These are phyloP conservation scores for Aspergillus bombycis DNA, from an alignment of 2,329 filamentous ascomycete species.

Conservation along the genomic window DNA sequence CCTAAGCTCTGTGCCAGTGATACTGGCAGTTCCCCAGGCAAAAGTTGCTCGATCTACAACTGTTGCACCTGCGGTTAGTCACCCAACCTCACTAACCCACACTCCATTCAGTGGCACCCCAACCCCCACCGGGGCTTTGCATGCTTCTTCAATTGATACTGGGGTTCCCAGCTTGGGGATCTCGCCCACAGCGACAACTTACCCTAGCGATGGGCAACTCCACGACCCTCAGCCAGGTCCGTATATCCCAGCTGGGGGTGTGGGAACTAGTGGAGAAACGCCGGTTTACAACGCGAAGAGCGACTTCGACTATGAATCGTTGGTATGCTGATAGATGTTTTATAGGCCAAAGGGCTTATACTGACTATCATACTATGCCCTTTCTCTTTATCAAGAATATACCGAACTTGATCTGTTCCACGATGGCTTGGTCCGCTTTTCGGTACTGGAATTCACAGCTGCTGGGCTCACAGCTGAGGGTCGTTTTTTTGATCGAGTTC, in stretches of 20 bases:
- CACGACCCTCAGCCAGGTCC: conserved; percentile 70
- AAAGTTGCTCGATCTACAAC: not conserved
- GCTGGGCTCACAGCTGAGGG: conserved; percentile 71
- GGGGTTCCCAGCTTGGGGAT: conserved; percentile 63
- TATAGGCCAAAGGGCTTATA: not conserved
- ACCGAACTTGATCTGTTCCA: conserved; percentile 75
- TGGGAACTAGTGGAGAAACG: conserved; percentile 75
- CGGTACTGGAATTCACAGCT: conserved; percentile 67
- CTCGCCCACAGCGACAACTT: conserved; percentile 65
- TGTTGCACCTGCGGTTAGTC: not conserved
- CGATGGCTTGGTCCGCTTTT: conserved; percentile 65
- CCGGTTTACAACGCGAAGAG: conserved; percentile 77
- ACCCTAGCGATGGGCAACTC: conserved; percentile 71
- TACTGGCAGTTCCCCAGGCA: conserved; percentile 20
- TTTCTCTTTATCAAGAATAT: conserved; percentile 80
- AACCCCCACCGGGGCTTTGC: conserved; percentile 70
- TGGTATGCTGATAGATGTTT: conserved; percentile 43
- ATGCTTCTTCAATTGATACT: conserved; percentile 53
- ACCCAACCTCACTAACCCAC: conserved; percentile 46
- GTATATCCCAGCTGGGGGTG: conserved; percentile 71
- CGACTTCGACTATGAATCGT: conserved; percentile 81
- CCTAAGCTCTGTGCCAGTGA: conserved; percentile 22
- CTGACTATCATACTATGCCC: conserved; percentile 42
- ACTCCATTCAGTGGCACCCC: conserved; percentile 68
- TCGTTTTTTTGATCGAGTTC: conserved; percentile 69